Base-by-base conservation (phyloP, 2,329 filamentous ascomycete genomes). In the Cercospora berteroae region DNA sequence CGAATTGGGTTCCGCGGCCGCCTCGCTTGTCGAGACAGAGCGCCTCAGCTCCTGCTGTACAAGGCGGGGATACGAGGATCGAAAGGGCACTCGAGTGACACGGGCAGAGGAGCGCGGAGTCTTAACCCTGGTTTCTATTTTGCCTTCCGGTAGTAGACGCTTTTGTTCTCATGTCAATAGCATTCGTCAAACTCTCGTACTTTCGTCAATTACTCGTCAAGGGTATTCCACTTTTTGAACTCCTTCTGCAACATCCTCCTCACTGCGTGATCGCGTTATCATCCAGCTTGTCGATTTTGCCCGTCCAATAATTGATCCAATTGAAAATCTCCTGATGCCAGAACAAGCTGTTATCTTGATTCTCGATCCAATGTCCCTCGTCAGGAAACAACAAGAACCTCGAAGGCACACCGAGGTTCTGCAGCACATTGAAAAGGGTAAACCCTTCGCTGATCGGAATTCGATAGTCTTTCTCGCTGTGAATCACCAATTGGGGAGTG, bases 321-420 rank as follows among this genome's bases (percentile, higher is more conserved):
- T 72, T 72, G 59, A 66, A 73, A n/a, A 72, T 70, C 64, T 73
- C 69, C 33, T 56, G 55, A 36, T 74, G 72, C 72, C 71, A 73
- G 29, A 73, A 72, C 61, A 73, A 62, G 16, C 63, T 67, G 31
- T 73, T 74, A 60, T 74, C 71, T 20, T 57, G 39, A 50, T 70
- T 64, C 27, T 67, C 31, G 5, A 74, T 69, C 67, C 67, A 72
- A 60, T 74, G 71, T 42, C 67, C 69, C 63, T 74, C 69, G 50
- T 72, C 71, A 1, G 69, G 68, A n/a, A 69, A 70, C 60, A 52
- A 69, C 55, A 73, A 67, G 39, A 73, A 74, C 18, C 72, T 66
- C 16, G 66, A 70, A 6, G 71, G 69, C 8, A 74, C 70, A 39
- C 72, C 71, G 3, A 67, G 20, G 3, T 63, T 61, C 68, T 74